phyloP scores from a whole-genome alignment of 2,329 filamentous ascomycete species.

The Cordyceps fumosorosea region DNA sequence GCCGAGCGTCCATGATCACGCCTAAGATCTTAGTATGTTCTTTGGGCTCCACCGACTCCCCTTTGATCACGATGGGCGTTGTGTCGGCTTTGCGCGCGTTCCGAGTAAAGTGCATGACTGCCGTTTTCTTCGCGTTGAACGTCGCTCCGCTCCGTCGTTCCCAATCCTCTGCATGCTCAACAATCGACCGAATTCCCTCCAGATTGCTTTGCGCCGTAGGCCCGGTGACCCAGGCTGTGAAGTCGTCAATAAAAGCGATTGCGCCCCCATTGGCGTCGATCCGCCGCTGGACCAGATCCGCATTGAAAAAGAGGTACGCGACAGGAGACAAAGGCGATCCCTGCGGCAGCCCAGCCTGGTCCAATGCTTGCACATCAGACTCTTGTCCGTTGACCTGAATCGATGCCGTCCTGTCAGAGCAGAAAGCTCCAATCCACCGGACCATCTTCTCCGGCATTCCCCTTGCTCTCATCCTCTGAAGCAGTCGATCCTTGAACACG shows the following conservation, averaged over 20 bases:
- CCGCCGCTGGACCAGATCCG: too few relatives aligned
- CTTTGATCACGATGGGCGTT: conserved; percentile 3
- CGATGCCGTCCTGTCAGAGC: too few relatives aligned
- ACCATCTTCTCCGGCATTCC: too few relatives aligned
- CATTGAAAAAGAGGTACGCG: too few relatives aligned
- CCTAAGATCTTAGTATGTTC: conserved; percentile 5
- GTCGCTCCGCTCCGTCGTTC: conserved; percentile 21
- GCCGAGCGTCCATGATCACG: conserved; percentile 17
- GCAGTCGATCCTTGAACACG: too few relatives aligned
- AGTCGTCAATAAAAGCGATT: conserved; percentile 15
- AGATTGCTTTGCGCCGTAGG: conserved; percentile 15
- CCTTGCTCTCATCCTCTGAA: too few relatives aligned
- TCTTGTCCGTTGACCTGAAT: too few relatives aligned
- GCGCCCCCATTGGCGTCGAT: too few relatives aligned
- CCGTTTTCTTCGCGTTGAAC: conserved; percentile 20
- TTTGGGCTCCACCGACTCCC: background rate
- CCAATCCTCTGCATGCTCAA: conserved; percentile 19
- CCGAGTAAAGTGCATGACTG: conserved; percentile 15
- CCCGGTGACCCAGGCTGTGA: conserved; percentile 15
- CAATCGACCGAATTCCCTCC: conserved; percentile 18
- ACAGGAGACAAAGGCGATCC: too few relatives aligned
- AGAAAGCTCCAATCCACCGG: too few relatives aligned
- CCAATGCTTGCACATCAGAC: too few relatives aligned
- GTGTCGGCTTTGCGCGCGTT: background rate
- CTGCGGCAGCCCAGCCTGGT: too few relatives aligned